Conservation (phyloP, 2,329 filamentous ascomycete genomes). For the Epichloe baconii region DNA sequence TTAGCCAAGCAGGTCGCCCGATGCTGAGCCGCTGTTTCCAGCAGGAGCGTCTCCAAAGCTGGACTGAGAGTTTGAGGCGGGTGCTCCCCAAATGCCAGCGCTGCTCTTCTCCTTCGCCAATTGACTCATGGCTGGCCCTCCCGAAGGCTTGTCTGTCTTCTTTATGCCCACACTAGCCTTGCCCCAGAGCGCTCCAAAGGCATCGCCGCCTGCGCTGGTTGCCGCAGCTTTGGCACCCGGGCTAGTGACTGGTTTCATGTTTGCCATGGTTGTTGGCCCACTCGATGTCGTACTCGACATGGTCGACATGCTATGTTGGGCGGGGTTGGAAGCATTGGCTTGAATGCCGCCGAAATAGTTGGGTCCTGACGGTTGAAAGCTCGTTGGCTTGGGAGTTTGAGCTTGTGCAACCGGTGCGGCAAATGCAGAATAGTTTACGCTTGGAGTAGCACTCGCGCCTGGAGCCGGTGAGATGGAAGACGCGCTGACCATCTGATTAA, state of each 20-base stretch:
- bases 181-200: conserved; percentile 80
- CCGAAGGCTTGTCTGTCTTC: conserved; percentile 49
- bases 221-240: conserved; percentile 38
- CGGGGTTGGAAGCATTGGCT: conserved; percentile 18
- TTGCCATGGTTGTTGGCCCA: conserved; percentile 26
- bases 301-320: conserved; percentile 17
- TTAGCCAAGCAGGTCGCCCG: conserved; percentile 37
- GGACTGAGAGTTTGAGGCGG: conserved; percentile 31
- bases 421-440: conserved; percentile 53
- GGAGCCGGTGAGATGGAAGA: conserved; percentile 67
- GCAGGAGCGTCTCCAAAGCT: conserved; percentile 14
- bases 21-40: conserved; percentile 22
- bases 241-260: conserved; percentile 34
- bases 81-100: conserved; percentile 83
- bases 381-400: conserved; percentile 41
- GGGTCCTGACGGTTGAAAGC: conserved; percentile 66
- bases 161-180: conserved; percentile 61
- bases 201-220: conserved; percentile 57
- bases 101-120: conserved; percentile 97
- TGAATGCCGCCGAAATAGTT: conserved; percentile 92
- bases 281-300: conserved; percentile 23
- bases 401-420: conserved; percentile 24
- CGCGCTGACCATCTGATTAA: conserved; percentile 68
- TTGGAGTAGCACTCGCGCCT: conserved; percentile 40
- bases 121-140: conserved; percentile 73